Base-by-base conservation (phyloP, 2,329 filamentous ascomycete species). In the Neopestalotiopsis clavispora region DNA sequence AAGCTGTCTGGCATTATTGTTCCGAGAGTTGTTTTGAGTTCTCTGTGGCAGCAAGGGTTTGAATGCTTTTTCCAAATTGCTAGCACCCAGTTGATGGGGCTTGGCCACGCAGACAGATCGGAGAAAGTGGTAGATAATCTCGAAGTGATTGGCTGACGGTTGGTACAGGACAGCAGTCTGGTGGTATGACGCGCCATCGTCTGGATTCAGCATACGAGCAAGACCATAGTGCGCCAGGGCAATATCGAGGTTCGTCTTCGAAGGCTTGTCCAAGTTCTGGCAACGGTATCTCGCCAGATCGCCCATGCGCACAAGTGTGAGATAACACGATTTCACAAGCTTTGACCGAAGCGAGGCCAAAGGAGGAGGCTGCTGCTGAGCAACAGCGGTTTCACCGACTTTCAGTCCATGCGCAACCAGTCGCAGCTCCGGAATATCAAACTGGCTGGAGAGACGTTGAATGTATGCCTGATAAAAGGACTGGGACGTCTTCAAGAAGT, bases 391-490 rank as follows among this genome's bases (percentile, higher is more conserved):
- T 79, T 32, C 80, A 66, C 81, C 79, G 14, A 83, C 77, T 49
- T 86, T 81, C 65, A 86, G 81, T 40, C 81, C 81, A 61, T 79
- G 73, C 34, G 81, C 81, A 45, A 81, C 78, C 23, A 83, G 81
- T 69, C 82, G 82, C 45, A 89, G 80, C 75, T 86, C 85, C 40
- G 81, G 81, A 68, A 87, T 83, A 68, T 85, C 84, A 75, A 89
- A 91, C 65, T 86, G 84, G 32, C 84, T 85, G 66, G 92, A 90
- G 30, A 98, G 85, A 68, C 91, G 89, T 79, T 95, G 90, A 67
- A 98, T 92, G 76, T 94, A 96, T 72, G 90, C 91, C 75, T 92
- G 90, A 84, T 98, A 98, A 80, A 97, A 98, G 75, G 90, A 90
- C 80, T 96, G 93, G 72, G 94, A 92, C 61, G 91, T 91, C 80